Percentiles rank a stretch among this genome's conserved stretches.
Conservation (phyloP, 2,329 filamentous ascomycete genomes). For the Pseudogymnoascus sp. region DNA sequence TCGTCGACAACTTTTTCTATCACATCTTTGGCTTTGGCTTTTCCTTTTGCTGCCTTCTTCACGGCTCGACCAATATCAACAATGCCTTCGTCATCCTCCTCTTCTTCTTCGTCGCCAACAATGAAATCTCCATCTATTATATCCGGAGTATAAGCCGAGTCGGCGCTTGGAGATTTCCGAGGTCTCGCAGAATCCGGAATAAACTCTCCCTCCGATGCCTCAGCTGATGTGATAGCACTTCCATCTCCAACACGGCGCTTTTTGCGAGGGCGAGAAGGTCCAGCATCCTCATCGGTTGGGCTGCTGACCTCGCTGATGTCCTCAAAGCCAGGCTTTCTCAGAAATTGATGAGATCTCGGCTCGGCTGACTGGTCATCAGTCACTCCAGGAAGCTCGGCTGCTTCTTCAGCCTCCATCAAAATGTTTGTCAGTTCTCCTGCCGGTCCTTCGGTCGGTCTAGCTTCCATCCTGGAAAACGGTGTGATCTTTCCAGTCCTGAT, state of each 20-base stretch:
- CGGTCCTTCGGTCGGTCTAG: conserved; percentile 49
- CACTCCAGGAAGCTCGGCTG: conserved; percentile 33
- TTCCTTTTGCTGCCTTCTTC: conserved; percentile 30
- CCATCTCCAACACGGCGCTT: conserved; percentile 40
- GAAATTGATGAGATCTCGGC: conserved; percentile 62
- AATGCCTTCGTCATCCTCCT: conserved; percentile 34
- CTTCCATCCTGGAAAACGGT: conserved; percentile 69
- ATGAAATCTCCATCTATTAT: conserved; percentile 22
- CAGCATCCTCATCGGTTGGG: conserved; percentile 42
- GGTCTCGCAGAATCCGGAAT: conserved; percentile 20
- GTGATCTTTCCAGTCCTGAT: conserved; percentile 97
- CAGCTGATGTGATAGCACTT: conserved; percentile 34
- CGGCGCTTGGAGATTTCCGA: conserved; percentile 25
- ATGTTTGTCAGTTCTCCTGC: conserved; percentile 69
- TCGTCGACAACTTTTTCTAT: conserved; percentile 58
- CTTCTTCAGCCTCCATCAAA: conserved; percentile 70
- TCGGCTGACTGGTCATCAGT: conserved; percentile 39
- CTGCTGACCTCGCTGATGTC: conserved; percentile 36
- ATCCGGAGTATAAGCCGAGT: conserved; percentile 30
- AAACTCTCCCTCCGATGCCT: conserved; percentile 25
- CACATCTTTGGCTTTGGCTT: conserved; percentile 24
- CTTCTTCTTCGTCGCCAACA: conserved; percentile 31
- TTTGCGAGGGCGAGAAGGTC: conserved; percentile 53
- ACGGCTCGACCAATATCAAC: conserved; percentile 32
- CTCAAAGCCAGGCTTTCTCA: conserved; percentile 67